Conservation (phyloP, 805 yeast genomes). For the Candida ortonii region DNA sequence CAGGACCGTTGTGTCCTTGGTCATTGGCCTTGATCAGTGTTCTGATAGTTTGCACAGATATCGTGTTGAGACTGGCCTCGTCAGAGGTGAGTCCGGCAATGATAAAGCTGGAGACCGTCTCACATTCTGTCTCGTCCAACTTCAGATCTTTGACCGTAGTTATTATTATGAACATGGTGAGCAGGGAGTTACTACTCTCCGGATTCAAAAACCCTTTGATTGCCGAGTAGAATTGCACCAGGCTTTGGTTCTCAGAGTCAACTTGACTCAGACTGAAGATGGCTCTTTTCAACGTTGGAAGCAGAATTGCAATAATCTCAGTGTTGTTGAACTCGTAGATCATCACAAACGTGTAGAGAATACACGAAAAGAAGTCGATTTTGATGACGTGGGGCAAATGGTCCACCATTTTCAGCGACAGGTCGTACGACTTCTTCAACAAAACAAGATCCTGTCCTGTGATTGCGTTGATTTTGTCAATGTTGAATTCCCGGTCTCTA, state of each 20-base stretch:
- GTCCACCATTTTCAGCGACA: slow-evolving; percentile 59
- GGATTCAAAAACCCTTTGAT: slow-evolving; percentile 31
- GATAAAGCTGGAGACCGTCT: slow-evolving; percentile 34
- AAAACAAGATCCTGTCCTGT: slow-evolving; percentile 36
- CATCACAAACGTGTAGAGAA: slow-evolving; percentile 59
- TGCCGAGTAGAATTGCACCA: slow-evolving; percentile 38
- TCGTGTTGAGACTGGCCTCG: slow-evolving; percentile 32
- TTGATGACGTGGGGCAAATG: slow-evolving; percentile 67
- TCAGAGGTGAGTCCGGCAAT: slow-evolving; percentile 35
- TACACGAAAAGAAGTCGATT: slow-evolving; percentile 67
- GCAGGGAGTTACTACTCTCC: slow-evolving; percentile 35
- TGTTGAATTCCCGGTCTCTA: slow-evolving; percentile 40
- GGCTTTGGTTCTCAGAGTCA: slow-evolving; percentile 19
- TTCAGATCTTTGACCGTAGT: slow-evolving; percentile 37
- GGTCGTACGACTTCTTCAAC: slow-evolving; percentile 47
- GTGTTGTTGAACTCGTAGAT: slow-evolving; percentile 45
- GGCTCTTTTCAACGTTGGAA: slow-evolving; percentile 50
- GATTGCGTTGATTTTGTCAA: slow-evolving; percentile 22
- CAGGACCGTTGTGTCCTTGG: slow-evolving; percentile 31
- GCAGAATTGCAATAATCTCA: slow-evolving; percentile 47
- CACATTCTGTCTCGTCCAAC: slow-evolving; percentile 37
- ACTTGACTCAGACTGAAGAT: slow-evolving; percentile 30
- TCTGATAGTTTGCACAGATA: slow-evolving; percentile 61
- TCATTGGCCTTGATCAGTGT: slow-evolving; percentile 42
- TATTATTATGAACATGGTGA: slow-evolving; percentile 44